These are phyloP conservation scores for Priceomyces castillae DNA, from an alignment of 805 yeast genomes.

Conservation along the genomic window DNA sequence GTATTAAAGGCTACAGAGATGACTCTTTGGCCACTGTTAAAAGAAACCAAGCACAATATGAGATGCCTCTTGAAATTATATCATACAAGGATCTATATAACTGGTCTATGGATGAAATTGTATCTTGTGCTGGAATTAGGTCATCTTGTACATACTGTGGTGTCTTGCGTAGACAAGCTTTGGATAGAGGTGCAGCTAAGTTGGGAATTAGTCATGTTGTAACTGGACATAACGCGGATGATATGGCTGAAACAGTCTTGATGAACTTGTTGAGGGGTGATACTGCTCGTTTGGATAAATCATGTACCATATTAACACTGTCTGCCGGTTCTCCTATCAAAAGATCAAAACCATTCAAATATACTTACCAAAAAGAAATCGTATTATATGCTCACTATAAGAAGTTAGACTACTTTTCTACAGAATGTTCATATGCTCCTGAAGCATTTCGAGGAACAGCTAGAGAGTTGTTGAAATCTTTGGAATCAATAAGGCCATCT, in stretches of 20 bases:
- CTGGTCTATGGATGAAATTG: slow-evolving; percentile 99
- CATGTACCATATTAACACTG: slow-evolving; percentile 81
- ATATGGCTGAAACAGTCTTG: slow-evolving; percentile 96
- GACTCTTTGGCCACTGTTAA: slow-evolving; percentile 96
- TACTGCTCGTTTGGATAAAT: slow-evolving; percentile 83
- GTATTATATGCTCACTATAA: slow-evolving; percentile 96
- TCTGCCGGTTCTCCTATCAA: slow-evolving; percentile 85
- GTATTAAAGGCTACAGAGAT: slow-evolving; percentile 94
- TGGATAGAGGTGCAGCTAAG: slow-evolving; percentile 92
- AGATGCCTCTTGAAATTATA: slow-evolving; percentile 74
- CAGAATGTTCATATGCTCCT: slow-evolving; percentile 98
- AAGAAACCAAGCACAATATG: slow-evolving; percentile 82
- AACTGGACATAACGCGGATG: slow-evolving; percentile 99
- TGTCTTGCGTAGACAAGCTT: slow-evolving; percentile 91
- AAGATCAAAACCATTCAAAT: slow-evolving; percentile 93
- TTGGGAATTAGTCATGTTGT: slow-evolving; percentile 86
- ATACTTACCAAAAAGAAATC: slow-evolving; percentile 94
- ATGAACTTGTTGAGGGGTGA: slow-evolving; percentile 97
- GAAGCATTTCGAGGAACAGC: slow-evolving; percentile 99
- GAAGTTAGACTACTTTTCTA: slow-evolving; percentile 90
- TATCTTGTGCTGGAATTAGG: slow-evolving; percentile 87
- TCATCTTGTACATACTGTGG: slow-evolving; percentile 98
- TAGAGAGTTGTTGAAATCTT: slow-evolving; percentile 81
- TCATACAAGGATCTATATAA: slow-evolving; percentile 86
- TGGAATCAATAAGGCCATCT: slow-evolving; percentile 87